Conservation (phyloP, 257 asterid species). For the Nicotiana knightiana region DNA sequence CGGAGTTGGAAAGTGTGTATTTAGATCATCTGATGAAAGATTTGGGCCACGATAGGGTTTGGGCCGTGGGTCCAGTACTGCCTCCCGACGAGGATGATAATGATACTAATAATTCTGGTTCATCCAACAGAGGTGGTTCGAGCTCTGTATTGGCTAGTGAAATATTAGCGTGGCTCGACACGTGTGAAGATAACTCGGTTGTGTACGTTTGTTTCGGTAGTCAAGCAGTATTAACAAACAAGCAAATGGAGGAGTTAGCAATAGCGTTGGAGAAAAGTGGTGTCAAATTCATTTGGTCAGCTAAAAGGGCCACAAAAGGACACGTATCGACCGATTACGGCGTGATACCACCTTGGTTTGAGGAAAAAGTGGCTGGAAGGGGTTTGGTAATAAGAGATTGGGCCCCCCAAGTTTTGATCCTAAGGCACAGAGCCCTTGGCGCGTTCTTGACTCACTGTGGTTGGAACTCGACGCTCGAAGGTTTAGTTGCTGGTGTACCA, state of each 20-base stretch:
- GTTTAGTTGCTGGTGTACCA: slow-evolving; percentile 48
- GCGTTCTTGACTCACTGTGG: slow-evolving; percentile 65
- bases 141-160: slow-evolving; percentile 20
- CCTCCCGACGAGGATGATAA: slow-evolving; percentile 18
- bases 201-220: slow-evolving; percentile 76
- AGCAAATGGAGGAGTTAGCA: slow-evolving; percentile 48
- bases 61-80: slow-evolving; percentile 66
- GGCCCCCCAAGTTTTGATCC: slow-evolving; percentile 66
- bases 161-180: slow-evolving; percentile 49
- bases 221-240: slow-evolving; percentile 54
- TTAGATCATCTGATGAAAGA: slow-evolving; percentile 29
- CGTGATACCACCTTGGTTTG: slow-evolving; percentile 51
- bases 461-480: slow-evolving; percentile 65
- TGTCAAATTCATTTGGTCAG: slow-evolving; percentile 39
- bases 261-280: slow-evolving; percentile 52
- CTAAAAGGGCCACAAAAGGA: slow-evolving; percentile 52
- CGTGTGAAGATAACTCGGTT: slow-evolving; percentile 36
- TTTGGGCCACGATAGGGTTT: slow-evolving; percentile 46
- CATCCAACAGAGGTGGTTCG: slow-evolving; percentile 38
- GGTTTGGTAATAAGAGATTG: slow-evolving; percentile 65
- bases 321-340: slow-evolving; percentile 37
- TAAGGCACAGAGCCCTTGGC: slow-evolving; percentile 39
- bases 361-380: slow-evolving; percentile 50
- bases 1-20: slow-evolving; percentile 35
- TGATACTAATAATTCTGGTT: background rate